Base-by-base conservation (phyloP, 2,329 filamentous ascomycete genomes). In the Ambrosiella beaveri region DNA sequence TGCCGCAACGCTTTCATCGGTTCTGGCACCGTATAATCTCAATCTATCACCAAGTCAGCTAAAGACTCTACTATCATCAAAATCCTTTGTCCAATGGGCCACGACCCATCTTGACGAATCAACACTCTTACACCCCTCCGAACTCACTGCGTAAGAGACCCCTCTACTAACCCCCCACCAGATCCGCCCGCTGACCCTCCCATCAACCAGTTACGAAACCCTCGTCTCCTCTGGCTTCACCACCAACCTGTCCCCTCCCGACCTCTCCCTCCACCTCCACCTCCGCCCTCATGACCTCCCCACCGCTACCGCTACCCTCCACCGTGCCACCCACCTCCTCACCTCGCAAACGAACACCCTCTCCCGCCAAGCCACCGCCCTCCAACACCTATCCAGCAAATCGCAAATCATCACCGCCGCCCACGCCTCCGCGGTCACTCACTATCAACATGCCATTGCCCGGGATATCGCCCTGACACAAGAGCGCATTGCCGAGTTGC, bases 271-370 rank as follows among this genome's bases (percentile, higher is more conserved):
- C 39, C 75, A 74, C 57, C 74, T 77, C 4, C 67, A 85, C 51
- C 54, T 60, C 9, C 69, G 72, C 12, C 81, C 86, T 59, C 70
- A 76, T 35, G 81, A 86, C 56, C 71, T 87, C 58, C 73, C 73
- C 57, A 68, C 71, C 45, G 84, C 84, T 13, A 80, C 85, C 54
- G 74, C 77, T 2, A 78, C 84, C 57, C 71, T 88, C n/a, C 74
- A 78, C 60, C 72, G 72, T 41, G 85, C 84, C 1, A 86, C 84
- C 0, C 74, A 74, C 15, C 76, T 75, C 15, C 84, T 87, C 36
- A 74, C 78, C 61, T 77, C 77, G 66, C 84, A 87, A 65, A 81
- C 76, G 36, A 78, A 81, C 64, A 72, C 75, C 0, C 66, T 88
- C 15, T 75, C 75, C 58, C 72, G 76, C 55, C 84, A 88, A 66